Percentiles rank a stretch among this genome's conserved stretches.
These are phyloP conservation scores for Heliamphora exappendiculata DNA, from an alignment of 148 eudicot species.

Conservation along the genomic window DNA sequence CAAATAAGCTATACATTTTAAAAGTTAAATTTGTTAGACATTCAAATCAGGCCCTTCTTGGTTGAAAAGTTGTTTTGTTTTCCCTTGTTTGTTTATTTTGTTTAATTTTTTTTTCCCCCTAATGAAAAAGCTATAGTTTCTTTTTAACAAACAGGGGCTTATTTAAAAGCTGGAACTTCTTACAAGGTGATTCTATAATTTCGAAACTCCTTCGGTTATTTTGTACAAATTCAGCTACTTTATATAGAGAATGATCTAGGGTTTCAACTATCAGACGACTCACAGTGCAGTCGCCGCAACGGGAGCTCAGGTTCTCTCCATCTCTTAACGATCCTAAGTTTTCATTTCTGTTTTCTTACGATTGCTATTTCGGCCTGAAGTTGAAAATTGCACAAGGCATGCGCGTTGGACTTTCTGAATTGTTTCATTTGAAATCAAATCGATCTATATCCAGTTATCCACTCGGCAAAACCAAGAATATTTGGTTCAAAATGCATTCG, in stretches of 20 bases:
- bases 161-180: too few species aligned
- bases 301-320: conserved; percentile 7
- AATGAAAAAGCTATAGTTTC: too few species aligned
- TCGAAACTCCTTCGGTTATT: too few species aligned
- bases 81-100: too few species aligned
- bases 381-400: background rate
- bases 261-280: background rate
- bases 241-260: background rate
- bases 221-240: background rate
- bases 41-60: too few species aligned
- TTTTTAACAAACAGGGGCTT: too few species aligned
- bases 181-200: conserved; percentile 17
- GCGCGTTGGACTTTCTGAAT: background rate
- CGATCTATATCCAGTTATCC: background rate
- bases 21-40: too few species aligned
- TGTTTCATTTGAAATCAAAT: background rate
- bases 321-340: background rate
- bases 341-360: background rate
- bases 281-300: background rate
- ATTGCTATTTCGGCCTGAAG: background rate
- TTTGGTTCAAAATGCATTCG: background rate
- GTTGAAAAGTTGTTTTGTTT: too few species aligned
- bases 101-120: too few species aligned
- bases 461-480: too few species aligned
- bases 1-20: too few species aligned